phyloP scores from a whole-genome alignment of 2,329 filamentous ascomycete genomes.

The Aspergillus brunneoviolaceus region DNA sequence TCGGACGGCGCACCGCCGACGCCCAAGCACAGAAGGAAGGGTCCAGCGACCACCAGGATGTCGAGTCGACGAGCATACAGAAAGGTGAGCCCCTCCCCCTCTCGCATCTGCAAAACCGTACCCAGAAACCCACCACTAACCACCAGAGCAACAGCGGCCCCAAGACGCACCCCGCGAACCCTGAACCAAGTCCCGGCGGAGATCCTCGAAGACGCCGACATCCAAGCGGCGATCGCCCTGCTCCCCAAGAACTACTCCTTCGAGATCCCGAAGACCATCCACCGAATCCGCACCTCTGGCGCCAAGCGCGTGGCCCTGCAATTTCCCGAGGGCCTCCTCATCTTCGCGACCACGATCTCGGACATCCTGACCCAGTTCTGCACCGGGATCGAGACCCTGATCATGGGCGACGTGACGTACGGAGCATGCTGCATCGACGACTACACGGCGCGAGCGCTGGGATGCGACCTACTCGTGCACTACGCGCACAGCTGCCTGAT shows the following conservation, averaged over 20 bases:
- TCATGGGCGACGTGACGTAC: slow-evolving; percentile 99
- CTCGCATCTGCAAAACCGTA: neutral
- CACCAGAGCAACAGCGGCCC: slow-evolving; percentile 56
- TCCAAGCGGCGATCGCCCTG: slow-evolving; percentile 82
- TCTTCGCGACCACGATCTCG: slow-evolving; percentile 96
- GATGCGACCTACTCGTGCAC: slow-evolving; percentile 91
- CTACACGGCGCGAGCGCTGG: slow-evolving; percentile 90
- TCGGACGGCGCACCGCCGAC: slow-evolving; percentile 73
- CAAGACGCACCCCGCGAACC: slow-evolving; percentile 72
- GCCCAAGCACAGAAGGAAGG: slow-evolving; percentile 55
- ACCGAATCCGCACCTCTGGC: slow-evolving; percentile 77
- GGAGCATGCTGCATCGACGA: slow-evolving; percentile 98
- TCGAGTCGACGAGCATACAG: slow-evolving; percentile 57
- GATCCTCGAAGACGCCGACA: slow-evolving; percentile 78
- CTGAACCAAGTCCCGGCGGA: slow-evolving; percentile 87
- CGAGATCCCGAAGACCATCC: slow-evolving; percentile 97
- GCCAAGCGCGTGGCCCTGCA: slow-evolving; percentile 89
- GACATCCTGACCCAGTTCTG: slow-evolving; percentile 96
- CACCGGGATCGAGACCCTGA: slow-evolving; percentile 83
- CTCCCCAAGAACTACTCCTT: slow-evolving; percentile 97
- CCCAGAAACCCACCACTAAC: slow-evolving; percentile 5
- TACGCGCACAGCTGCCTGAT: slow-evolving; percentile 97
- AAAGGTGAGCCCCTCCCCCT: slow-evolving; percentile 27
- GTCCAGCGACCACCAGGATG: slow-evolving; percentile 57
- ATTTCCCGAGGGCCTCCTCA: slow-evolving; percentile 89